A percentile compares a stretch with the other conserved stretches of the same genome.
Conservation (phyloP, 495 filamentous ascomycete genomes). For the Aspergillus kassunensis region DNA sequence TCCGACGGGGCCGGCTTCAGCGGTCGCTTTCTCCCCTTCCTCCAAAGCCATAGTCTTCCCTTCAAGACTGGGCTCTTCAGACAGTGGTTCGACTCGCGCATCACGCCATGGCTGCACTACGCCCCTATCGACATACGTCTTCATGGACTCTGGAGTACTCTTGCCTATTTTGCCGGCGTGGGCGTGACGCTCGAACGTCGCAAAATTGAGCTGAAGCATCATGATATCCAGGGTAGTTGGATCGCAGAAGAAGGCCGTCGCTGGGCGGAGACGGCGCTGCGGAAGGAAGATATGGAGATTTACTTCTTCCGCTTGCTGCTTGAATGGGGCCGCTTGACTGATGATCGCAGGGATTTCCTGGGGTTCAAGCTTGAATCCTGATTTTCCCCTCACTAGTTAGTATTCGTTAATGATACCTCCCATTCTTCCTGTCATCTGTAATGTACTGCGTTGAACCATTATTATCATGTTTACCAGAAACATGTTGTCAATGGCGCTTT, state of each 20-base stretch:
- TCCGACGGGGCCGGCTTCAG: constrained; percentile 64
- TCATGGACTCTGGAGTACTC: constrained; percentile 59
- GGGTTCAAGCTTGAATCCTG: constrained; percentile 39
- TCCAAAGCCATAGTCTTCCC: constrained; percentile 58
- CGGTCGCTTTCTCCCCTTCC: constrained; percentile 59
- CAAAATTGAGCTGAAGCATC: constrained; percentile 24
- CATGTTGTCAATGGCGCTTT: no score
- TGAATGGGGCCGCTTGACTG: constrained; percentile 67
- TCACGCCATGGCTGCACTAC: constrained; percentile 74
- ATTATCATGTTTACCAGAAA: no score
- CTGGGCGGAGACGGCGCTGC: constrained; percentile 62
- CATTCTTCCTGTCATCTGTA: no score
- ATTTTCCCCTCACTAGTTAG: background rate
- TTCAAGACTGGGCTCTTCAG: constrained; percentile 64
- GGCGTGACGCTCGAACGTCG: constrained; percentile 17
- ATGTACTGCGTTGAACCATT: no score
- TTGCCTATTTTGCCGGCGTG: constrained; percentile 59
- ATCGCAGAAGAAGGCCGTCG: constrained; percentile 64
- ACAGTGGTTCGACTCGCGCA: constrained; percentile 69
- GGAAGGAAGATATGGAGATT: constrained; percentile 79
- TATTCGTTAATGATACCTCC: background rate
- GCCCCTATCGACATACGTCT: constrained; percentile 69
- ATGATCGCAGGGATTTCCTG: constrained; percentile 57
- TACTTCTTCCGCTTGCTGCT: constrained; percentile 75
- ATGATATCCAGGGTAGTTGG: constrained; percentile 49